Conservation (phyloP, 345 rosid genomes). For the Viola odorata region DNA sequence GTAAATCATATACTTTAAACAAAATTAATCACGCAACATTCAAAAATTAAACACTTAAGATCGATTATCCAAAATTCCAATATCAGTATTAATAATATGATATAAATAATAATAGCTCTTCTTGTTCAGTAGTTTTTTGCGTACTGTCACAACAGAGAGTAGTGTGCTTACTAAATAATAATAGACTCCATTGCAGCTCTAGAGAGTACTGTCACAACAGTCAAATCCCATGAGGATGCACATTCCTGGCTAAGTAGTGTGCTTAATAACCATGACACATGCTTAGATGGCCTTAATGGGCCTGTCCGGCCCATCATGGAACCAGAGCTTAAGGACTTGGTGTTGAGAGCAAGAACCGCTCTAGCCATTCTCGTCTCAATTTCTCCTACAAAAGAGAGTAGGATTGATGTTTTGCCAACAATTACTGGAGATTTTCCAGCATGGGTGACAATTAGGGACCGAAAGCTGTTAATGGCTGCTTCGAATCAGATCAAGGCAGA, state of each 20-base stretch:
- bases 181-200: conserved; percentile 13
- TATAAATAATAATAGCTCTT: too few relatives aligned
- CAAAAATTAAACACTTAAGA: too few relatives aligned
- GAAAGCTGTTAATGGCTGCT: conserved; percentile 1
- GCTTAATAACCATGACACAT: conserved; percentile 19
- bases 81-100: too few relatives aligned
- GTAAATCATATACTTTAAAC: too few relatives aligned
- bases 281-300: conserved; percentile 15
- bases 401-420: background rate
- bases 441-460: conserved; percentile 8
- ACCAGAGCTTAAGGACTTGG: conserved; percentile 5
- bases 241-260: conserved; percentile 19
- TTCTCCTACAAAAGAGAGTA: background rate
- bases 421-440: conserved; percentile 13
- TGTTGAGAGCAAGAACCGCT: conserved; percentile 6
- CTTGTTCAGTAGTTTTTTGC: too few relatives aligned
- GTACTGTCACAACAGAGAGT: too few relatives aligned
- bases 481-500: conserved; percentile 6
- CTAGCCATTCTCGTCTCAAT: conserved; percentile 13
- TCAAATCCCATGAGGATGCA: conserved; percentile 2
- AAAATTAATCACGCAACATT: too few relatives aligned
- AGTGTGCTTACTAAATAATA: too few relatives aligned
- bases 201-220: background rate
- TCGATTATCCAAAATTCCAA: too few relatives aligned
- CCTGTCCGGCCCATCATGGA: conserved; percentile 7